phyloP scores from a whole-genome alignment of 768 basidiomycete genomes.

The Auricularia heimuer region DNA sequence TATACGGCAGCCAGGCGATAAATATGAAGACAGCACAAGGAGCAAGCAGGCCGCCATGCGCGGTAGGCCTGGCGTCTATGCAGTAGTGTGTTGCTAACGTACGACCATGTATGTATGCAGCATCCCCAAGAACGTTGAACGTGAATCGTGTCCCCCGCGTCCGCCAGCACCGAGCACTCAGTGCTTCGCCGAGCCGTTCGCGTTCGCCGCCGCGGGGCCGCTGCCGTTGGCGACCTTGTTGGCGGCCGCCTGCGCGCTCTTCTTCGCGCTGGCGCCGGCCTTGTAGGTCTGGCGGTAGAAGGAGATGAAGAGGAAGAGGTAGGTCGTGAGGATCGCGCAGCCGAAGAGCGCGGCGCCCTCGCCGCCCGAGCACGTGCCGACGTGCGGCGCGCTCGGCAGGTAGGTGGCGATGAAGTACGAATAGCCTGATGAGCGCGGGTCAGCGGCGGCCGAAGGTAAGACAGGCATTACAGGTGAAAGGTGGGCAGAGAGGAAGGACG shows the following conservation, averaged over 20 bases:
- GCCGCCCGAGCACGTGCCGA: slow-evolving; percentile 81
- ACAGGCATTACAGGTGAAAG: not conserved
- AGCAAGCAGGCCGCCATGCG: too few relatives aligned
- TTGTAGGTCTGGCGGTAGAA: slow-evolving; percentile 84
- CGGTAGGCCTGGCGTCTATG: too few relatives aligned
- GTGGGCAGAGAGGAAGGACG: not conserved
- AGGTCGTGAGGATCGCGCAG: slow-evolving; percentile 78
- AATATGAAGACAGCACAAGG: too few relatives aligned
- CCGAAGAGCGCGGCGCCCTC: slow-evolving; percentile 84
- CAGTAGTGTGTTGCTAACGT: too few relatives aligned
- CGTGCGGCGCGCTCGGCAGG: slow-evolving; percentile 46
- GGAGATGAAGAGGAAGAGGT: slow-evolving; percentile 92
- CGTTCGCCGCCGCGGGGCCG: not conserved
- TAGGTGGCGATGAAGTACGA: slow-evolving; percentile 65
- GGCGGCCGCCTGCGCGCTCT: slow-evolving; percentile 2
- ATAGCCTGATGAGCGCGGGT: slow-evolving; percentile 42
- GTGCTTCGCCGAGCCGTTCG: not conserved
- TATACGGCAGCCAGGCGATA: too few relatives aligned
- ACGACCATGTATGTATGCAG: too few relatives aligned
- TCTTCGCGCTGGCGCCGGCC: slow-evolving; percentile 12
- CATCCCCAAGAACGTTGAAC: too few relatives aligned
- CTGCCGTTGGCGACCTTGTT: not conserved
- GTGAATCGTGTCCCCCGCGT: too few relatives aligned
- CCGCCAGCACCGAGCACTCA: too few relatives aligned
- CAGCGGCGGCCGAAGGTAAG: not conserved